Evolutionary conservation across 768 basidiomycete species (phyloP), one percentile per base, ranked within the genome.

Genomic region (Lactarius hengduanensis): DNA sequence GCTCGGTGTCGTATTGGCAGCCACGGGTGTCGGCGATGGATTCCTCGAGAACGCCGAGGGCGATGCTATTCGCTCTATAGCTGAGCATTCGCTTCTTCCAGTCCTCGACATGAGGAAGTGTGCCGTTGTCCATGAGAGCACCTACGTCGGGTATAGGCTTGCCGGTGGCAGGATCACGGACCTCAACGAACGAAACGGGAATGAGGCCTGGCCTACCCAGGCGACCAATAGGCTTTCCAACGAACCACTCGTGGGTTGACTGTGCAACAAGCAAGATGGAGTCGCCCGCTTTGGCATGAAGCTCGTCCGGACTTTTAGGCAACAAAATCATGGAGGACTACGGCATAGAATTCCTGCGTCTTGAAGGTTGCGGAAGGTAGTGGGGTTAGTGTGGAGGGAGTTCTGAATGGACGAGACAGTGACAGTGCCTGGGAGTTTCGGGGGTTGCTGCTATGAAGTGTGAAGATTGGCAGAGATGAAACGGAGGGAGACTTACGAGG

Each of bases 171-270:
- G 96, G 95, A 76, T 99, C 96, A 65, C 94, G 91, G 57, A 98
- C 90, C 77, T 98, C 90, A 71, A 99, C 96, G 75, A 98, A 98
- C 2, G 96, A 88, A 59, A 94, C 96, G 9, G 97, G 97, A 65
- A 99, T 98, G 64, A 99, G 84, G 59, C 97, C 97, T 0, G 97
- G 97, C 62, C 95, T 90, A 36, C 97, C 96, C 26, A 99, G 85
- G 62, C 87, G 84, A 47, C 95, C 94, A 72, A 99, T 99, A 16
- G 96, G 94, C 78, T 99, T 99, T 34, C 96, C 97, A 57, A 99
- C 97, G 76, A 98, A 98, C 97, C 97, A 99, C 76, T 99, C 97
- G 70, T 94, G 93, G 74, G 98, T 98, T n/a, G 96, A 98, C 76
- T 98, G 97, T 0, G 97, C 97, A 64, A 98, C 97, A 66, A 99